Conservation (phyloP, 176 grass and related monocot species). For the Coix lacrymajobi region DNA sequence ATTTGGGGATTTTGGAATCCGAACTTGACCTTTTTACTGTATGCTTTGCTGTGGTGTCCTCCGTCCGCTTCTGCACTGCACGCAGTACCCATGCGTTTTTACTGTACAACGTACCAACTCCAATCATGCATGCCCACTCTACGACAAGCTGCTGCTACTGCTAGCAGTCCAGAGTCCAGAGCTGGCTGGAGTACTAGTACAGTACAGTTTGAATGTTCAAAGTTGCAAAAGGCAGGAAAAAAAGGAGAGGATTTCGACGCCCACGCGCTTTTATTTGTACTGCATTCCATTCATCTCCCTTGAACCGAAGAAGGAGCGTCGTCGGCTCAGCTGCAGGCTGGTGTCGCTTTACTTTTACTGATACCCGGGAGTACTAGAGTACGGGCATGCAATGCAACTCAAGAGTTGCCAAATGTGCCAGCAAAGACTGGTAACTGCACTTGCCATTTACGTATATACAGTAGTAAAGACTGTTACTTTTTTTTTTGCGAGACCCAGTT, state of each 20-base stretch:
- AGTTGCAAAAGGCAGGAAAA: not conserved
- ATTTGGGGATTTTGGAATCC: too few species aligned
- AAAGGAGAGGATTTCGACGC: too few species aligned
- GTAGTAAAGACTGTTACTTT: too few species aligned
- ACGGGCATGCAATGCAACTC: not conserved
- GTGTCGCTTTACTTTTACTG: not conserved
- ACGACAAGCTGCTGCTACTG: not conserved
- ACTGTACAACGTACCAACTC: not conserved
- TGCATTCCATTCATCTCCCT: not conserved
- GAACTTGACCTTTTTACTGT: too few species aligned
- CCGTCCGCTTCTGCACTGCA: not conserved
- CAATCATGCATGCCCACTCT: not conserved
- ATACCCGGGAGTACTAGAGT: not conserved
- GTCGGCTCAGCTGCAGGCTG: too few species aligned
- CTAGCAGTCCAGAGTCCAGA: not conserved
- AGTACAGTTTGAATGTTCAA: not conserved
- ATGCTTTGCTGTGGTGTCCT: conserved; percentile 10
- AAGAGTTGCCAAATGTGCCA: too few species aligned
- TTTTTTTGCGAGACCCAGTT: too few species aligned
- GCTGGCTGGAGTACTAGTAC: not conserved
- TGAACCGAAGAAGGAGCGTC: not conserved
- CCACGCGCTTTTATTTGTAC: too few species aligned
- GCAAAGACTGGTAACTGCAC: too few species aligned
- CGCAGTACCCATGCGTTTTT: not conserved
- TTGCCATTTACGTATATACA: too few species aligned